Base-by-base conservation (phyloP, 352 stramenopile species). In the Pythium aristosporum region DNA sequence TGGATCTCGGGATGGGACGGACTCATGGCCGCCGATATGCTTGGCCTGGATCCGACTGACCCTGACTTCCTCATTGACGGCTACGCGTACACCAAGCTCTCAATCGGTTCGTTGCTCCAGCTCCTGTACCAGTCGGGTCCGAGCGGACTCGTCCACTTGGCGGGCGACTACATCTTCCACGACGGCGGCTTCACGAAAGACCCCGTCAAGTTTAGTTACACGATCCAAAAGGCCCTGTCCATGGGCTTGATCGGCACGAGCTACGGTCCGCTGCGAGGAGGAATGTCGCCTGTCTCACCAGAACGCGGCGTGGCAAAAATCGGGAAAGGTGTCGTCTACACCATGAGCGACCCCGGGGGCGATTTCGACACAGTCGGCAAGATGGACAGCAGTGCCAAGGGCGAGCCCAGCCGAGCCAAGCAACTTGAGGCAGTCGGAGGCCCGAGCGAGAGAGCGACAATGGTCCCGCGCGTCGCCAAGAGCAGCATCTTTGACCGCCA, bases 101-200 rank as follows among this genome's bases (percentile, higher is more conserved):
- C 73, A 11, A 53, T 86, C 9, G 76, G 75, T 0, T 75, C 69
- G 16, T 16, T 88, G 36, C 49, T 85, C 1, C 75, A 86, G 54
- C 66, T 79, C 52, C 32, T 88, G 28, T 84, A 82, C 21, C 55
- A 63, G 30, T 86, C 75, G 1, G 77, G 79, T 20, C 77, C 77
- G 10, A 88, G 79, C 16, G 79, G 75, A 12, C 57, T 74, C 15
- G 66, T 88, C 3, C 62, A 72, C 13, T 55, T 86, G 25, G 74
- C 73, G 25, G 75, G 71, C 32, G 79, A 85, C 66, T 83, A 79
- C 53, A 52, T 86, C 16, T 86, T 86, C n/a, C 58, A 76, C 16
- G 71, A 75, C 9, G 71, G 64, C 25, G 77, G 75, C 0, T 83
- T 85, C 51, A 71, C 72, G 2, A 61, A 65, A 8, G 64, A 73